phyloP scores from a whole-genome alignment of 331 rosid species.

The Saraca asoca region DNA sequence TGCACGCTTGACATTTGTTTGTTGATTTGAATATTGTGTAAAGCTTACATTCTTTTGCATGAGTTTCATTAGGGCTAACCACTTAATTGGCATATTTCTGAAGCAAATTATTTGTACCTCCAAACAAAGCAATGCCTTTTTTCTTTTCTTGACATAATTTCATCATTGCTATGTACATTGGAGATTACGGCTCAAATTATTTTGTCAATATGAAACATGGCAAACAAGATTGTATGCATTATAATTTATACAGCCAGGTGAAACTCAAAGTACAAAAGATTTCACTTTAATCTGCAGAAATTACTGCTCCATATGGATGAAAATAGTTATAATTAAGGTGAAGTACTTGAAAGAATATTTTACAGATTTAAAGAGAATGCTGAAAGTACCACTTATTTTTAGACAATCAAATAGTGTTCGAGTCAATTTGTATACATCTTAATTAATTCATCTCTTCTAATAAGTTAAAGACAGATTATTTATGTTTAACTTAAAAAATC shows the following conservation, averaged over 20 bases:
- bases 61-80: slow-evolving; percentile 60
- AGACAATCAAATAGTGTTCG: too few relatives aligned
- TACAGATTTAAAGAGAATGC: too few relatives aligned
- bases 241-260: not conserved
- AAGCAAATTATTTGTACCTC: slow-evolving; percentile 52
- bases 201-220: slow-evolving; percentile 36
- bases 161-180: slow-evolving; percentile 28
- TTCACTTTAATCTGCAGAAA: slow-evolving; percentile 15
- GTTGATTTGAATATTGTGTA: slow-evolving; percentile 39
- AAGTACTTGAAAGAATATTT: slow-evolving; percentile 24
- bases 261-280: slow-evolving; percentile 24
- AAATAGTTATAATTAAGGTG: slow-evolving; percentile 7
- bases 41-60: slow-evolving; percentile 53
- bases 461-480: too few relatives aligned
- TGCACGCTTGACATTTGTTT: slow-evolving; percentile 41
- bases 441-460: too few relatives aligned
- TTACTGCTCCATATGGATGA: slow-evolving; percentile 25
- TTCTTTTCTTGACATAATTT: slow-evolving; percentile 32
- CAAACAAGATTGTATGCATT: slow-evolving; percentile 11
- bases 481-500: too few relatives aligned
- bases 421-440: too few relatives aligned
- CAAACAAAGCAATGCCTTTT: slow-evolving; percentile 43
- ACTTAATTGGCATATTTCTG: slow-evolving; percentile 50
- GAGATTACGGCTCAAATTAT: slow-evolving; percentile 23
- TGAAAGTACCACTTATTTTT: too few relatives aligned